Base-by-base conservation (phyloP, 2,329 filamentous ascomycete species). In the Penicillium sp. region DNA sequence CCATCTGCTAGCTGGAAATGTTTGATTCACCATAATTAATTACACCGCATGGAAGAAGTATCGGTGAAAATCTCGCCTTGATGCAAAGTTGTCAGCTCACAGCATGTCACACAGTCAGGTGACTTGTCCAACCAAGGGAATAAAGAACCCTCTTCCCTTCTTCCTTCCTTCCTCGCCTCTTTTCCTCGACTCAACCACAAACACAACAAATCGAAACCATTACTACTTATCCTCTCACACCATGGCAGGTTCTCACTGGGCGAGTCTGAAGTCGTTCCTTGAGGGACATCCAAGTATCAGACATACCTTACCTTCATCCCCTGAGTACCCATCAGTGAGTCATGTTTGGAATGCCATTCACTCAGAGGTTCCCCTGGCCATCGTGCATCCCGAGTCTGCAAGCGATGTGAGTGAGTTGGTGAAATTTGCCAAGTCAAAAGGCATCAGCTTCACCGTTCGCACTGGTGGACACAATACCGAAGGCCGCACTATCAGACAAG, bases 391-490 rank as follows among this genome's bases (percentile, higher is more conserved):
- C 8, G 62, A 61, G 33, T 63, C 61, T 2, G 63, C 64, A 5
- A 56, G 60, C 14, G 64, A 71, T 57, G 61, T 71, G 1, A 59
- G 61, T 8, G 48, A 46, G 3, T 51, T 69, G 18, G 43, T 70
- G 9, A 40, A 50, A 20, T 59, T 45, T 49, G 46, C 57, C 21
- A 64, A 57, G 43, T 62, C 62, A 60, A 52, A 63, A 33, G 40
- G 50, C 53, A 46, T 52, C 18, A 40, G 26, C 3, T 64, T 67
- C 63, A 62, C 65, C 33, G 57, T 74, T 55, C 62, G 71, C 46
- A 60, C 59, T 26, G 67, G 74, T 14, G 73, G 73, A 0, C 71
- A 75, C 60, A 70, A 73, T 52, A 62, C 70, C 33, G 66, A 62
- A 18, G 69, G 71, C 0, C 61, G 65, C 0, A 67, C 65, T 21